A percentile compares a stretch with the other conserved stretches of the same genome.
Conservation (phyloP, 768 basidiomycete genomes). For the Infundibulicybe gibba region DNA sequence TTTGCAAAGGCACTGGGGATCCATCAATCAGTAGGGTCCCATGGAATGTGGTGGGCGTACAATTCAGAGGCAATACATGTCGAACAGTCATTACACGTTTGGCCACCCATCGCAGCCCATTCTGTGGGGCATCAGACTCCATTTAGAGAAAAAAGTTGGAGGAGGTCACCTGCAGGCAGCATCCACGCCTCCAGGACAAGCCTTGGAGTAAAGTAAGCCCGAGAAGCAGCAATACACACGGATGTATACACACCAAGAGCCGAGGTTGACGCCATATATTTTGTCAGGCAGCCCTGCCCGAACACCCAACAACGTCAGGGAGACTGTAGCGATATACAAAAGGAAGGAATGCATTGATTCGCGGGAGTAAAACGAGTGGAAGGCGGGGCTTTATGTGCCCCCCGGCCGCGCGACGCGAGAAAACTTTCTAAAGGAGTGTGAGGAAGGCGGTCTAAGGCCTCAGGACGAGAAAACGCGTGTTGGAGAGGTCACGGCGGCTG, state of each 20-base stretch:
- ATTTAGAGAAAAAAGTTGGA: background rate
- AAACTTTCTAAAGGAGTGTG: too few species aligned
- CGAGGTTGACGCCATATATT: conserved; percentile 20
- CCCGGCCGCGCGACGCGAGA: too few species aligned
- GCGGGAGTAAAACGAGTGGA: background rate
- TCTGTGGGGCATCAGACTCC: conserved; percentile 30
- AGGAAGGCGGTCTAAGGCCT: too few species aligned
- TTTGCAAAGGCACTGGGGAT: conserved; percentile 50
- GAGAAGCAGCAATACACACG: background rate
- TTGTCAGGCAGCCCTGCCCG: conserved; percentile 17
- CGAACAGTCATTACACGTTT: conserved; percentile 55
- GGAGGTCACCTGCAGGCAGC: conserved; percentile 47
- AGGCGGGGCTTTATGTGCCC: background rate
- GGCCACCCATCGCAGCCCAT: conserved; percentile 74
- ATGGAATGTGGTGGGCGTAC: conserved; percentile 29
- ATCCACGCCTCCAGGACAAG: conserved; percentile 81
- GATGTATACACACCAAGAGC: conserved; percentile 43
- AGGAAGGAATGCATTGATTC: background rate
- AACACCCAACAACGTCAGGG: conserved; percentile 7
- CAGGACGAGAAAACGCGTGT: too few species aligned
- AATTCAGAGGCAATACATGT: conserved; percentile 67
- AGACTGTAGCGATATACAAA: background rate
- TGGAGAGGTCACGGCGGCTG: too few species aligned
- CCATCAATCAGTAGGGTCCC: background rate
- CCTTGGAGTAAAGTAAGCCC: conserved; percentile 34